Base-by-base conservation (phyloP, 768 basidiomycete species). In the Russula abietina region DNA sequence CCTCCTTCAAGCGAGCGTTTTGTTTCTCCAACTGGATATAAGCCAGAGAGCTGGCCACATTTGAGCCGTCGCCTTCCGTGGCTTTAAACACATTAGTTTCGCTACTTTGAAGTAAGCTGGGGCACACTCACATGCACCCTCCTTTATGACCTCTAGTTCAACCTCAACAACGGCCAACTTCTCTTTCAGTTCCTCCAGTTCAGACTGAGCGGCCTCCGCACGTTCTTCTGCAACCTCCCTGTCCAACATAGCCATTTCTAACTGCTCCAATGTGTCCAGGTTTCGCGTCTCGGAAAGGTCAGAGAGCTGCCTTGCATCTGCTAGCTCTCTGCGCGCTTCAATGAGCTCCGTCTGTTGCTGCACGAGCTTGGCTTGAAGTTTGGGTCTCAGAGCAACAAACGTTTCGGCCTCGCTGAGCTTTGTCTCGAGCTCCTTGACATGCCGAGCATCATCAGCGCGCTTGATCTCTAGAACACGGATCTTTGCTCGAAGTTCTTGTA, bases 211-310 rank as follows among this genome's bases (percentile, higher is more conserved):
- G 2, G 83, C 71, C 73, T 98, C 96, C 0, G 90, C 87, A 62
- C 85, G 84, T 73, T 98, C 96, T 71, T 98, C 97, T 0, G 96
- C 95, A 43, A 98, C 86, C 73, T 99, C 97, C 75, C 93, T 93
- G 72, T 99, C 97, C 68, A 99, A 75, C 81, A 91, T 91, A 3
- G 86, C 81, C 88, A 98, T 93, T 76, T 99, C 97, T 43, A 98
- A 75, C 71, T 95, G 91, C 61, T 98, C 96, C 57, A 89, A 84
- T 1, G 88, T 72, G 71, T 98, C 96, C 2, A 86, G 75, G 1
- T 91, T 77, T 26, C 89, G 80, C 17, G 75, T 76, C 66, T 95
- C 91, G 0, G 86, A 77, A 38, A 93, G 76, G 38, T 86, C 81
- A 0, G 85, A 79, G n/a, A 93, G 77, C 62, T 92, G 88, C 64